A percentile compares a stretch with the other conserved stretches of the same genome.
Evolutionary conservation across 345 rosid species (phyloP).

Genomic region (Citrus reticulata): DNA sequence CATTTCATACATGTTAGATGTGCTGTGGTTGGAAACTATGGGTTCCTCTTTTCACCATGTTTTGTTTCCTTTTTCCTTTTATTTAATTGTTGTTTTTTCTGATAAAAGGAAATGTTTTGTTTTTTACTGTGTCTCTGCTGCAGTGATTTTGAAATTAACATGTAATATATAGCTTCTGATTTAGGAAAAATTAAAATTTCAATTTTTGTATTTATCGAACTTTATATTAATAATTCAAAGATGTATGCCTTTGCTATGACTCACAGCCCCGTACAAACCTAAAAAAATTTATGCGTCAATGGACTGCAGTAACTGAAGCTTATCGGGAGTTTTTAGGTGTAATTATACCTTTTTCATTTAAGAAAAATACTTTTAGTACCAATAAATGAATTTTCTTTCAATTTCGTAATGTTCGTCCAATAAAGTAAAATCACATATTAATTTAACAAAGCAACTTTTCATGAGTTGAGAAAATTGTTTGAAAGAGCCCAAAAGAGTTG

Average conservation of each 20-base stretch:
- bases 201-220: background rate
- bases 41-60: background rate
- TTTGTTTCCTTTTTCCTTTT: background rate
- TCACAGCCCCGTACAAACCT: background rate
- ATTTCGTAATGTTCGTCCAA: too few relatives aligned
- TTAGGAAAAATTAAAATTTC: background rate
- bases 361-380: background rate
- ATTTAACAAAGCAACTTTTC: too few relatives aligned
- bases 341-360: too few relatives aligned
- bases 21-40: background rate
- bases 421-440: too few relatives aligned
- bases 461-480: too few relatives aligned
- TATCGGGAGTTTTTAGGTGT: background rate
- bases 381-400: background rate
- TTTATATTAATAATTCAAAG: background rate
- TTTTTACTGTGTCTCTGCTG: background rate
- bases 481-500: too few relatives aligned
- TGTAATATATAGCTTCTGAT: background rate
- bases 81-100: too few relatives aligned
- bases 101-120: background rate
- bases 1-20: slow-evolving; percentile 1
- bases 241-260: background rate
- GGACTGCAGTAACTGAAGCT: background rate
- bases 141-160: background rate
- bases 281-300: background rate